Conservation (phyloP, 2,329 filamentous ascomycete species). For the Scedosporium minutisporum region DNA sequence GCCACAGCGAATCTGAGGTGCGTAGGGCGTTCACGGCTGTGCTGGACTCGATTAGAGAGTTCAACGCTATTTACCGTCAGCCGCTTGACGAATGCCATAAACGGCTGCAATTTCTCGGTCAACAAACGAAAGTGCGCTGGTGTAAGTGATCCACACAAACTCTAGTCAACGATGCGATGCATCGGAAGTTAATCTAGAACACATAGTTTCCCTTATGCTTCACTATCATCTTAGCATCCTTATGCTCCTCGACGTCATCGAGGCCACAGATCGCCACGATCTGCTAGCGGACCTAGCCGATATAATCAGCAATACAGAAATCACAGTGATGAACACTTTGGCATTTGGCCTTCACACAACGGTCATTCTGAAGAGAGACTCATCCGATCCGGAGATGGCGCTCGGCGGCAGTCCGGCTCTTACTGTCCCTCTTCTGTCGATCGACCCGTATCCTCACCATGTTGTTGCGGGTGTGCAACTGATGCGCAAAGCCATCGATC, state of each 20-base stretch:
- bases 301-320: constrained; percentile 18
- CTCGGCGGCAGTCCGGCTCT: constrained; percentile 6
- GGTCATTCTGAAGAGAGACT: constrained; percentile 11
- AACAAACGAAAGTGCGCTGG: constrained; percentile 21
- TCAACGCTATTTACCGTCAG: constrained; percentile 17
- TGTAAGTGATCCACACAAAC: constrained; percentile 13
- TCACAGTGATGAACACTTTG: constrained; percentile 21
- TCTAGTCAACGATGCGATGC: neutral
- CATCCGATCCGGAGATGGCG: neutral
- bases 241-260: constrained; percentile 20
- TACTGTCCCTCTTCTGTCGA: constrained; percentile 19
- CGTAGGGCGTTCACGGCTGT: constrained; percentile 16
- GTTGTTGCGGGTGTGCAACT: constrained; percentile 20
- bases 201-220: constrained; percentile 21
- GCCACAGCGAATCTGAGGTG: constrained; percentile 20
- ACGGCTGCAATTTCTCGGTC: constrained; percentile 20
- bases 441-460: constrained; percentile 23
- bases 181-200: neutral
- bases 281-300: constrained; percentile 15
- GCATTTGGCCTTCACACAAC: constrained; percentile 21
- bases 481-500: constrained; percentile 18
- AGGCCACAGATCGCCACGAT: constrained; percentile 18
- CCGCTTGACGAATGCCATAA: constrained; percentile 20
- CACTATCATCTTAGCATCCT: constrained; percentile 23
- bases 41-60: constrained; percentile 17